Percentiles rank a stretch among this genome's conserved stretches.
phyloP scores from a whole-genome alignment of 2,329 filamentous ascomycete genomes.

The Beauveria australis region DNA sequence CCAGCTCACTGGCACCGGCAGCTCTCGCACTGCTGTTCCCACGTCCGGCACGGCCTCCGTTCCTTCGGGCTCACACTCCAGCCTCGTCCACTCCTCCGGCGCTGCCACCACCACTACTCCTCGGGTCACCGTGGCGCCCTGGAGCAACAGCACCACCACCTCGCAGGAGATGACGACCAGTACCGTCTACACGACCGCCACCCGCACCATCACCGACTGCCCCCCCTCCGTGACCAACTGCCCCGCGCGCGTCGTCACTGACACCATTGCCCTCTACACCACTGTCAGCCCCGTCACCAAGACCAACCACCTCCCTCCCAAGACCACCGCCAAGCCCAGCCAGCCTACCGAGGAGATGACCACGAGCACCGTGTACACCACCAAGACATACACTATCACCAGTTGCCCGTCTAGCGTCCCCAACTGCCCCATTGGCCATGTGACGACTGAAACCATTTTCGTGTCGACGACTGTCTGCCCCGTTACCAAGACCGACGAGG shows the following conservation, averaged over 20 bases:
- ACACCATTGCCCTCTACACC: constrained; percentile 6
- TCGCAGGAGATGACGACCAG: constrained; percentile 12
- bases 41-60: background rate
- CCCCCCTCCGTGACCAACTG: constrained; percentile 14
- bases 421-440: constrained; percentile 13
- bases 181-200: constrained; percentile 13
- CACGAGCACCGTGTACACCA: constrained; percentile 14
- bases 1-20: background rate
- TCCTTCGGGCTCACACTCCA: background rate
- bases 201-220: constrained; percentile 15
- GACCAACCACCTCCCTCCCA: constrained; percentile 1
- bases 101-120: background rate
- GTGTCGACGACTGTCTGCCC: constrained; percentile 8
- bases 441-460: constrained; percentile 10
- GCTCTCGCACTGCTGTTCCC: background rate
- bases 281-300: constrained; percentile 10
- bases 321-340: background rate
- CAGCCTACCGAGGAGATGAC: constrained; percentile 6
- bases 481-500: constrained; percentile 1
- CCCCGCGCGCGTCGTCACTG: constrained; percentile 13
- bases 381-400: constrained; percentile 14
- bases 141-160: constrained; percentile 6
- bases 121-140: background rate
- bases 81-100: background rate
- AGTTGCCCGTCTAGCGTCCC: constrained; percentile 13